A percentile compares a stretch with the other conserved stretches of the same genome.
Evolutionary conservation across 2,329 filamentous ascomycete genomes (phyloP).

Genomic region (Ceratocystis diversiconidia): DNA sequence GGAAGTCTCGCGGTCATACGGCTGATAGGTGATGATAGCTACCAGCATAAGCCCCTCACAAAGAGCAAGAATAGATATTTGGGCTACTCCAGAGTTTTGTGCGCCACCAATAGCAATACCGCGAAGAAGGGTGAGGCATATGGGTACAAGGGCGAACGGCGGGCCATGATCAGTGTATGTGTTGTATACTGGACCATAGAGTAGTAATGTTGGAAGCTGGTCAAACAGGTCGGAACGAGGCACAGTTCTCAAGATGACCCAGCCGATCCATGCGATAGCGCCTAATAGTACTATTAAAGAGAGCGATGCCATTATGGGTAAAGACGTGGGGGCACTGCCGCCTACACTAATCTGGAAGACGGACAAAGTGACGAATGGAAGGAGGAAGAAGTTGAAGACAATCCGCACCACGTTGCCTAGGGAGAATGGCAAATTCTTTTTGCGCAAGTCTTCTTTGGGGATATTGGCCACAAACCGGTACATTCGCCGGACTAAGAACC

Average conservation of each 20-base stretch:
- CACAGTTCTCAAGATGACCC: constrained; percentile 63
- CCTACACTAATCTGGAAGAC: constrained; percentile 83
- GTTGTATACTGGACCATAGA: constrained; percentile 91
- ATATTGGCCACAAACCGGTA: constrained; percentile 56
- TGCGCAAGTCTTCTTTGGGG: constrained; percentile 71
- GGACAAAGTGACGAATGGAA: constrained; percentile 75
- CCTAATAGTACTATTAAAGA: constrained; percentile 58
- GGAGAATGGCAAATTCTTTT: constrained; percentile 84
- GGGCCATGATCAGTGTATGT: constrained; percentile 91
- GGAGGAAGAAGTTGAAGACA: constrained; percentile 80
- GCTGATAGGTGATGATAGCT: constrained; percentile 76
- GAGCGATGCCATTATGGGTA: constrained; percentile 60
- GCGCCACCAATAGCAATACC: constrained; percentile 86
- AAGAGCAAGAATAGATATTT: constrained; percentile 81
- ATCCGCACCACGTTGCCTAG: constrained; percentile 68
- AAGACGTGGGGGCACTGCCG: constrained; percentile 48
- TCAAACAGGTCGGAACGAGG: constrained; percentile 84
- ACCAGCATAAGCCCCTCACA: constrained; percentile 86
- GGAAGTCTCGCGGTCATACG: constrained; percentile 79
- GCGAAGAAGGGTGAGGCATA: constrained; percentile 70
- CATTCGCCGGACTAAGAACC: constrained; percentile 63
- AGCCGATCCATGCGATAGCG: constrained; percentile 66
- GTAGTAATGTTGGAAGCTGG: constrained; percentile 73
- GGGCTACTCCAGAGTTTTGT: constrained; percentile 82
- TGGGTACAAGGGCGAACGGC: constrained; percentile 75